A percentile compares a stretch with the other conserved stretches of the same genome.
These are phyloP conservation scores for Limnanthes douglasii DNA, from an alignment of 345 rosid species.

Conservation along the genomic window DNA sequence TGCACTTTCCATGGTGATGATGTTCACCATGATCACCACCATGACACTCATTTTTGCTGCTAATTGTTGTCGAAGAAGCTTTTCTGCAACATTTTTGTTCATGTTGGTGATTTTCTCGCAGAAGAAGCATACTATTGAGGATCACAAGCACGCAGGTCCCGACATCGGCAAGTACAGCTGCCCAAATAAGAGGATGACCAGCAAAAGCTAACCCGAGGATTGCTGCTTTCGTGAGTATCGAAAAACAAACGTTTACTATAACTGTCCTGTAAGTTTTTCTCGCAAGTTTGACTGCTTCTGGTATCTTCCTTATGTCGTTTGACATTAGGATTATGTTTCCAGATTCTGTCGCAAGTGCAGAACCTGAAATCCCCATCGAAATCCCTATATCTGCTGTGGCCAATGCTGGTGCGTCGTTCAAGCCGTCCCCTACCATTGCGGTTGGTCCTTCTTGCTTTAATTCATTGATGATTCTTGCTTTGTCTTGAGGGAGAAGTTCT, in stretches of 20 bases:
- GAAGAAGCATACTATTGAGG: constrained; percentile 61
- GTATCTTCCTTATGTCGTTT: constrained; percentile 65
- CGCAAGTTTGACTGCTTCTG: constrained; percentile 48
- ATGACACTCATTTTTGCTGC: constrained; percentile 9
- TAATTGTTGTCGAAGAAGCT: constrained; percentile 5
- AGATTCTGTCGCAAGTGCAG: constrained; percentile 83
- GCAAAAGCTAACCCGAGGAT: constrained; percentile 53
- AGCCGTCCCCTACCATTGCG: constrained; percentile 83
- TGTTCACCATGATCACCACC: constrained; percentile 5
- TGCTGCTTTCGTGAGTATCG: constrained; percentile 45
- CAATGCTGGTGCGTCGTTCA: constrained; percentile 92
- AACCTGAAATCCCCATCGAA: constrained; percentile 93
- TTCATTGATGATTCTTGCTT: constrained; percentile 30
- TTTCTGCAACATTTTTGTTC: constrained; percentile 12
- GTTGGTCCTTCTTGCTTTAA: constrained; percentile 54
- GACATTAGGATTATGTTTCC: constrained; percentile 82
- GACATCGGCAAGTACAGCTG: constrained; percentile 78
- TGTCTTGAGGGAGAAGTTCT: constrained; percentile 80
- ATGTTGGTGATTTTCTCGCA: constrained; percentile 15
- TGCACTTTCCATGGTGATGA: constrained; percentile 14
- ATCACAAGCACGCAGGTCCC: constrained; percentile 88
- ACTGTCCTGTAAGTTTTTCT: constrained; percentile 48
- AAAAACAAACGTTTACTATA: constrained; percentile 37
- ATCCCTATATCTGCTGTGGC: constrained; percentile 86
- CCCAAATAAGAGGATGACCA: constrained; percentile 89